Conservation (phyloP, 768 basidiomycete genomes). For the Lyophyllum atratum region DNA sequence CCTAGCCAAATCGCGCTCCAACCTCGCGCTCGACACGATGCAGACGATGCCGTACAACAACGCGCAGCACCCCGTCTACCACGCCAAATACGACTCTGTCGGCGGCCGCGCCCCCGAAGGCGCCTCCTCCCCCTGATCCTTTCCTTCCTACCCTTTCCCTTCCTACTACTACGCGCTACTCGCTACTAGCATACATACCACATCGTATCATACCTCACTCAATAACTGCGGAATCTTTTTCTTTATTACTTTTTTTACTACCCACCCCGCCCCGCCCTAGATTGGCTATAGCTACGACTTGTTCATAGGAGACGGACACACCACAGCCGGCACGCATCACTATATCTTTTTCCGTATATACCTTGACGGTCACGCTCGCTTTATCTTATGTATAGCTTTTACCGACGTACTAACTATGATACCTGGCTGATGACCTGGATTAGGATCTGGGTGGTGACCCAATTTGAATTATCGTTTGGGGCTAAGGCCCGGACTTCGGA, state of each 20-base stretch:
- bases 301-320: background rate
- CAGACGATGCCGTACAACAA: conserved; percentile 24
- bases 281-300: background rate
- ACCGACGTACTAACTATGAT: too few relatives aligned
- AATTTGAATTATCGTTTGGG: too few relatives aligned
- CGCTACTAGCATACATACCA: too few relatives aligned
- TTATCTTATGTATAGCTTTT: background rate
- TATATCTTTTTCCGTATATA: background rate
- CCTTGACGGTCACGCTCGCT: background rate
- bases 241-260: too few relatives aligned
- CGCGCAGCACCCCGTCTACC: conserved; percentile 18
- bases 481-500: too few relatives aligned
- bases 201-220: too few relatives aligned
- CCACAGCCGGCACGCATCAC: background rate
- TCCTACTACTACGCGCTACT: too few relatives aligned
- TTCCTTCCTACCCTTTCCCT: too few relatives aligned
- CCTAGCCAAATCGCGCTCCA: conserved; percentile 50
- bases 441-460: too few relatives aligned
- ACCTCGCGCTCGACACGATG: conserved; percentile 32
- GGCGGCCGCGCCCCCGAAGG: conserved; percentile 13
- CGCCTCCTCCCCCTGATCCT: background rate
- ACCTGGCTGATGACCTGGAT: too few relatives aligned
- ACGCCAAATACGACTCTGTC: conserved; percentile 27
- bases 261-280: too few relatives aligned
- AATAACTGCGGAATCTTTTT: too few relatives aligned